These are phyloP conservation scores for Gracilaria vermiculophylla DNA, from an alignment of 23 red algal genomes.

Conservation along the genomic window DNA sequence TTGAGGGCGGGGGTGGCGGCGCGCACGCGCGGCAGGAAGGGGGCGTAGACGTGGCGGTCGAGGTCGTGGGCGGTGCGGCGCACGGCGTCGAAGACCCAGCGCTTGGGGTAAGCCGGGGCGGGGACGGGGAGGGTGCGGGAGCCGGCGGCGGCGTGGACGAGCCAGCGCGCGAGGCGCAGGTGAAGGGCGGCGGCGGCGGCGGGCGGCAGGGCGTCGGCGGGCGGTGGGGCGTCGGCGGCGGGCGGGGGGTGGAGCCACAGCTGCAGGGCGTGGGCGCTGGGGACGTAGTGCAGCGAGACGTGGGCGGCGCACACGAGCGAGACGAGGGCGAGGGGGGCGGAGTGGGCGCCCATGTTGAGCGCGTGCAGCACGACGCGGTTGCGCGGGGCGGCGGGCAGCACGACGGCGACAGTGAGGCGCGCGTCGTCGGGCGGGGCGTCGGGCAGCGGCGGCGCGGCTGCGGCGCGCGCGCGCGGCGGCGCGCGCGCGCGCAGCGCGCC, in stretches of 20 bases:
- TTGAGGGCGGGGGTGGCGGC: constrained; percentile 29
- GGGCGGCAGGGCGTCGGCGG: not conserved
- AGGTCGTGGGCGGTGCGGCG: not conserved
- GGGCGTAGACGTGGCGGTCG: not conserved
- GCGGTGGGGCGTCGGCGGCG: not conserved
- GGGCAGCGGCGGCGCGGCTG: not conserved
- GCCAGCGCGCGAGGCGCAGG: not conserved
- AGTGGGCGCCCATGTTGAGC: not conserved
- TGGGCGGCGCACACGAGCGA: not conserved
- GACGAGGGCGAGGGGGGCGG: not conserved
- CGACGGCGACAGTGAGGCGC: not conserved
- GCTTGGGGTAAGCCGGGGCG: not conserved
- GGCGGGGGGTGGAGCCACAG: not conserved
- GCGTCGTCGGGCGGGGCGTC: not conserved
- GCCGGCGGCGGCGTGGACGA: not conserved
- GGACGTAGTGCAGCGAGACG: not conserved
- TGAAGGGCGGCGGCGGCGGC: not conserved
- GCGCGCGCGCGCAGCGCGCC: not conserved
- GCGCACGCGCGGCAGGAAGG: not conserved
- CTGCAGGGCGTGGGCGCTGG: not conserved
- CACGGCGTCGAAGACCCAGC: constrained; percentile 27
- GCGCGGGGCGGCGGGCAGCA: not conserved
- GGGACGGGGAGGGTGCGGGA: not conserved
- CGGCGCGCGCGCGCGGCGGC: not conserved
- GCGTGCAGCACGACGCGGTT: not conserved